Evolutionary conservation across 192 early-diverging fungal genomes (phyloP).

Genomic region (Thamnidium elegans): DNA sequence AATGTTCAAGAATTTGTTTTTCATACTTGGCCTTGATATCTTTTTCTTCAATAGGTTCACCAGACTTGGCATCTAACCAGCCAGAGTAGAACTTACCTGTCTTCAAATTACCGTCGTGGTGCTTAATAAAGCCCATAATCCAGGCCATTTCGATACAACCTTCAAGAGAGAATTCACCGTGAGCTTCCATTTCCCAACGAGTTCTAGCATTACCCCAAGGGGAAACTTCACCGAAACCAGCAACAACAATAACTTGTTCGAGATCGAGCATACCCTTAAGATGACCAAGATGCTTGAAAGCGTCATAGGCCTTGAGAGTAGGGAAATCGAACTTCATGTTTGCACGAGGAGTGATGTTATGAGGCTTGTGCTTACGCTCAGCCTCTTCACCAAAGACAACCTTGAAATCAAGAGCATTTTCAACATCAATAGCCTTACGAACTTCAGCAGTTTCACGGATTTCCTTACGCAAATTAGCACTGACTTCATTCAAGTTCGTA

Average conservation of each 20-base stretch:
- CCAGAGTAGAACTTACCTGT: slow-evolving; percentile 77
- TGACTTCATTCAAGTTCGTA: slow-evolving; percentile 78
- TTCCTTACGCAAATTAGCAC: slow-evolving; percentile 68
- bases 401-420: slow-evolving; percentile 77
- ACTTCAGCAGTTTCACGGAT: slow-evolving; percentile 85
- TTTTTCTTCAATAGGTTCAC: slow-evolving; percentile 79
- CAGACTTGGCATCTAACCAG: slow-evolving; percentile 88
- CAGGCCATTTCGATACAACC: slow-evolving; percentile 97
- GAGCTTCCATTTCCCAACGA: slow-evolving; percentile 95
- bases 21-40: slow-evolving; percentile 92
- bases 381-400: slow-evolving; percentile 70
- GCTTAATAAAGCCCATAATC: slow-evolving; percentile 96
- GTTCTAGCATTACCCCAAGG: slow-evolving; percentile 88
- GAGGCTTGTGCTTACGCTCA: slow-evolving; percentile 56
- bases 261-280: slow-evolving; percentile 81
- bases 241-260: slow-evolving; percentile 88
- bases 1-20: slow-evolving; percentile 84
- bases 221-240: slow-evolving; percentile 93
- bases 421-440: slow-evolving; percentile 76
- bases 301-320: slow-evolving; percentile 54
- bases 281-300: slow-evolving; percentile 60
- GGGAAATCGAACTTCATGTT: slow-evolving; percentile 88
- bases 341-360: slow-evolving; percentile 77
- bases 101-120: slow-evolving; percentile 80
- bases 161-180: slow-evolving; percentile 83